Percentiles rank a stretch among this genome's conserved stretches.
phyloP scores from a whole-genome alignment of 2,329 filamentous ascomycete genomes.

The Taxawa tesnikishii region DNA sequence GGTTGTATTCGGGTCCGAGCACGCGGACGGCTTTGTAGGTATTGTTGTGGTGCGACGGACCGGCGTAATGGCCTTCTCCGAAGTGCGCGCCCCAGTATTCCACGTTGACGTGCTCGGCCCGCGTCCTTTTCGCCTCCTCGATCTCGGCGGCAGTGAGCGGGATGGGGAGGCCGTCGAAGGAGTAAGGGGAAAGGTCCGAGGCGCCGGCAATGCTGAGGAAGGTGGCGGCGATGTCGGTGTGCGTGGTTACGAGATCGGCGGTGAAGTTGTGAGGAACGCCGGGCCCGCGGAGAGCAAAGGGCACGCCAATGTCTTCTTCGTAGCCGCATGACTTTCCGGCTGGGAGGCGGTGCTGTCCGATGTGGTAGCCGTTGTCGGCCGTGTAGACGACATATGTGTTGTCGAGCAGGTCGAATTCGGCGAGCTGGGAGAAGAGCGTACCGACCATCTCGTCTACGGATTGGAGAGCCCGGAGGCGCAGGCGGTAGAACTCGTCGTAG shows the following conservation, averaged over 20 bases:
- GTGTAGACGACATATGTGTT: slow-evolving; percentile 32
- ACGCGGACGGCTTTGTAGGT: slow-evolving; percentile 20
- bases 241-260: slow-evolving; percentile 22
- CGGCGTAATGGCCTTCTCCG: slow-evolving; percentile 19
- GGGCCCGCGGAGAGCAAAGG: slow-evolving; percentile 25
- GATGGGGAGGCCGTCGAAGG: slow-evolving; percentile 24
- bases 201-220: slow-evolving; percentile 21
- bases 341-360: slow-evolving; percentile 26
- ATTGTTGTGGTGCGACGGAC: slow-evolving; percentile 13
- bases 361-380: slow-evolving; percentile 28
- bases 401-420: slow-evolving; percentile 29
- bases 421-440: slow-evolving; percentile 28
- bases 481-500: slow-evolving; percentile 41
- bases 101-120: slow-evolving; percentile 25
- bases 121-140: slow-evolving; percentile 6
- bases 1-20: slow-evolving; percentile 33
- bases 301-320: slow-evolving; percentile 28
- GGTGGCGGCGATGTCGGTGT: slow-evolving; percentile 28
- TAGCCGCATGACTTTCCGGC: slow-evolving; percentile 26
- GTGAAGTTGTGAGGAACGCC: slow-evolving; percentile 17
- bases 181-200: too few relatives aligned
- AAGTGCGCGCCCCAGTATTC: slow-evolving; percentile 28
- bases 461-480: slow-evolving; percentile 37
- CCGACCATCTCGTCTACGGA: slow-evolving; percentile 44
- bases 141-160: slow-evolving; percentile 14